Evolutionary conservation across 192 early-diverging fungal genomes (phyloP).

Genomic region (Gonapodya sp.): DNA sequence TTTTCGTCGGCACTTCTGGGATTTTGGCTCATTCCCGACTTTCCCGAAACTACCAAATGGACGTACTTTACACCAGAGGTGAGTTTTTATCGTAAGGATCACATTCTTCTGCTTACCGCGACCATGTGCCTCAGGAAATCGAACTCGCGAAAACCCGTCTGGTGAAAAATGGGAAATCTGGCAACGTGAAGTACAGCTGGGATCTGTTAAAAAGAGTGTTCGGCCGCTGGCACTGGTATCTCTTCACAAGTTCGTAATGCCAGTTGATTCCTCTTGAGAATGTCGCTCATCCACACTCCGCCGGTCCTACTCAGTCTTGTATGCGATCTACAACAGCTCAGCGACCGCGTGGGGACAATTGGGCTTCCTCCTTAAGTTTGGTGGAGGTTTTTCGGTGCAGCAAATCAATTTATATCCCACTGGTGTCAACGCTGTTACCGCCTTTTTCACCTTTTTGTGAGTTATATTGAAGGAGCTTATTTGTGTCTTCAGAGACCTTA

Average conservation of each 20-base stretch:
- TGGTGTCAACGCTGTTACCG: background rate
- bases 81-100: no score
- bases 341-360: background rate
- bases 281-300: background rate
- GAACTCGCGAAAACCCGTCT: background rate
- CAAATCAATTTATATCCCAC: conserved; percentile 1
- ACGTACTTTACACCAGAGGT: background rate
- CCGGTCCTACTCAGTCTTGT: background rate
- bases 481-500: no score
- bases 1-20: background rate
- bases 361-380: conserved; percentile 7
- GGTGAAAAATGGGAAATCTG: background rate
- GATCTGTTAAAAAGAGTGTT: background rate
- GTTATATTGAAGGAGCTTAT: no score
- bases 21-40: conserved; percentile 10
- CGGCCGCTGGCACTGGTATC: conserved; percentile 7
- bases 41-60: conserved; percentile 5
- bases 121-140: background rate
- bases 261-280: background rate
- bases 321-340: conserved; percentile 1
- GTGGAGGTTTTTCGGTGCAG: background rate
- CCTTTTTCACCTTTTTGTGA: background rate
- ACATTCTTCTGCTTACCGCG: no score
- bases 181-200: conserved; percentile 7
- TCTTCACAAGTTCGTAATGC: conserved; percentile 9